phyloP scores from a whole-genome alignment of 23 red algal species.

The Gracilaria caudata region DNA sequence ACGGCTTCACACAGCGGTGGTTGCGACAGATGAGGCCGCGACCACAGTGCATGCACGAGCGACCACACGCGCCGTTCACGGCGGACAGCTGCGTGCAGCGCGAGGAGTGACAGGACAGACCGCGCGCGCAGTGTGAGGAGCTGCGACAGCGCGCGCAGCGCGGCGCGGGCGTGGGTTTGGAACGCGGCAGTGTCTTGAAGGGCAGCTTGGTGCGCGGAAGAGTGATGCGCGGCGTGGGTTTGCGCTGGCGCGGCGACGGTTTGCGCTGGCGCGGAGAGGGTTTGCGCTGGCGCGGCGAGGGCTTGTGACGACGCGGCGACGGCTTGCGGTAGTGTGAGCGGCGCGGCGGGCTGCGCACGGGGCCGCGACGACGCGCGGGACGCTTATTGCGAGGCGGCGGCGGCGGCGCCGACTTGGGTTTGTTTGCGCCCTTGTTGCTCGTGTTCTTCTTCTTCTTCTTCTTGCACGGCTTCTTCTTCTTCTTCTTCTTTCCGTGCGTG shows the following conservation, averaged over 20 bases:
- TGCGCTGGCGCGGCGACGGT: background rate
- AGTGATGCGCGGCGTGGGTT: background rate
- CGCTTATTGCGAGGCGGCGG: background rate
- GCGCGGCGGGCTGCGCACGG: background rate
- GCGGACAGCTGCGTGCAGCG: background rate
- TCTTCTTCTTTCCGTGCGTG: background rate
- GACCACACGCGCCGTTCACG: background rate
- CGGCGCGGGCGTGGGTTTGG: background rate
- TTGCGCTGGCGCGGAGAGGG: background rate
- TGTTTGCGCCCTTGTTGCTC: background rate
- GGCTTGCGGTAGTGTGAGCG: background rate
- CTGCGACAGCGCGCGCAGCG: background rate
- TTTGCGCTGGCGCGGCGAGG: background rate
- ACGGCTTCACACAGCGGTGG: background rate
- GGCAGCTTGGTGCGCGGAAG: slow-evolving; percentile 8
- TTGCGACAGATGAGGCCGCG: background rate
- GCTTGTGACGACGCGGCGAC: background rate
- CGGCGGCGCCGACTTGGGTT: background rate
- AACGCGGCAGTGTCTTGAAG: background rate
- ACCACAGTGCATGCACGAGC: background rate
- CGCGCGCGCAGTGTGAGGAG: background rate
- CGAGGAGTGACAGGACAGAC: background rate
- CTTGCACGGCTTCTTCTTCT: background rate
- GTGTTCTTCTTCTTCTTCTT: background rate
- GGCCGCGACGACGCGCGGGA: background rate